A percentile compares a stretch with the other conserved stretches of the same genome.
These are phyloP conservation scores for Tarenaya hassleriana DNA, from an alignment of 345 rosid genomes.

Conservation along the genomic window DNA sequence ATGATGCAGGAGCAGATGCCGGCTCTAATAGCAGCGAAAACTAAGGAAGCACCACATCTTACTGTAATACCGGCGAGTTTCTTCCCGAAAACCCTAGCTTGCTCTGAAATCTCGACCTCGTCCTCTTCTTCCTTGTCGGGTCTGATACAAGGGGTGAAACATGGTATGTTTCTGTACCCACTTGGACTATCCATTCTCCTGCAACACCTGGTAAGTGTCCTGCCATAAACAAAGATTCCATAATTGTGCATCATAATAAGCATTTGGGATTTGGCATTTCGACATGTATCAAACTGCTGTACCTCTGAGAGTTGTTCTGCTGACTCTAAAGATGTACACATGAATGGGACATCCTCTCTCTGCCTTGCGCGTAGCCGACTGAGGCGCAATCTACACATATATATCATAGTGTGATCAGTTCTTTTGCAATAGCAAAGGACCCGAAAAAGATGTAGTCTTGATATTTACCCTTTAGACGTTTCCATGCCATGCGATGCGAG, in stretches of 20 bases:
- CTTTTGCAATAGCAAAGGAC: conserved; percentile 1
- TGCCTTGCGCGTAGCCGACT: conserved; percentile 75
- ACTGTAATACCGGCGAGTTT: conserved; percentile 58
- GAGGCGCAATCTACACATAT: conserved; percentile 64
- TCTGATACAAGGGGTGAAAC: conserved; percentile 25
- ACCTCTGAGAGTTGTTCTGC: conserved; percentile 92
- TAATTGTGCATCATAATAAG: background rate
- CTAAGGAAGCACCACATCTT: conserved; percentile 66
- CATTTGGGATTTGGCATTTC: no score
- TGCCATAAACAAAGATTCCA: conserved; percentile 32
- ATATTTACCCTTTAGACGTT: conserved; percentile 95
- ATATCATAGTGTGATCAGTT: conserved; percentile 5
- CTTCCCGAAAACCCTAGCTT: conserved; percentile 62
- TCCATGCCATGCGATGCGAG: conserved; percentile 93
- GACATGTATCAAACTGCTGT: no score
- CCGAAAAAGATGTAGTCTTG: conserved; percentile 10
- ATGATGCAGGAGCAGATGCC: conserved; percentile 68
- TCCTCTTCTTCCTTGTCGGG: conserved; percentile 31
- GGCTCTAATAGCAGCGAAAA: conserved; percentile 89
- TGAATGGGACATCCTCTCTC: conserved; percentile 65
- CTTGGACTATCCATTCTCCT: conserved; percentile 88
- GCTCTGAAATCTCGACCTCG: conserved; percentile 32
- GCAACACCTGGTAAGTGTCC: conserved; percentile 74
- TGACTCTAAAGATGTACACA: conserved; percentile 59
- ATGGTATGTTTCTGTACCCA: conserved; percentile 69